These are phyloP conservation scores for Durio zibethinus DNA, from an alignment of 345 rosid species.

Conservation along the genomic window DNA sequence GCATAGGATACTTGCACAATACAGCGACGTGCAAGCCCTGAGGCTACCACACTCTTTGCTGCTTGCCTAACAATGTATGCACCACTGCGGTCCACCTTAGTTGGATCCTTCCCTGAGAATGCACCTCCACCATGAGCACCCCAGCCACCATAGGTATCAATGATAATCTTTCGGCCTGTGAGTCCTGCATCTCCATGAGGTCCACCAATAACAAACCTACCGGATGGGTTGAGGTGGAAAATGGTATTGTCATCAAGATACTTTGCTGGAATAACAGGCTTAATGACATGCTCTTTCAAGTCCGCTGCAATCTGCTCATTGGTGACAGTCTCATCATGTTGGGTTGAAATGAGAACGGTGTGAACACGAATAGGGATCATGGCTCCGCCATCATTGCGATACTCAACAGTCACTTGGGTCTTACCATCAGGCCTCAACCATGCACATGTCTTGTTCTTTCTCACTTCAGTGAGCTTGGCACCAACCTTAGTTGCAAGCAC, in stretches of 20 bases:
- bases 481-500: constrained; percentile 78
- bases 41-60: constrained; percentile 73
- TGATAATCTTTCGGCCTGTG: constrained; percentile 73
- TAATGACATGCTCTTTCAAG: constrained; percentile 67
- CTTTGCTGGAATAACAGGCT: constrained; percentile 70
- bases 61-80: constrained; percentile 75
- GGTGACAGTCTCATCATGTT: constrained; percentile 71
- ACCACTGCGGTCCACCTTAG: constrained; percentile 77
- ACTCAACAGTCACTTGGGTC: constrained; percentile 79
- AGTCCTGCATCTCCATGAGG: constrained; percentile 90
- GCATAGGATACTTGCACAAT: constrained; percentile 76
- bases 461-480: constrained; percentile 79
- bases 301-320: constrained; percentile 68
- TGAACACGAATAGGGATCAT: constrained; percentile 71
- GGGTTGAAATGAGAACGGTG: constrained; percentile 75
- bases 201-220: constrained; percentile 78
- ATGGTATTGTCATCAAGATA: constrained; percentile 73
- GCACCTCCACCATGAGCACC: constrained; percentile 66
- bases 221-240: constrained; percentile 78
- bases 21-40: constrained; percentile 74
- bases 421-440: constrained; percentile 89
- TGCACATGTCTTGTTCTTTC: constrained; percentile 70
- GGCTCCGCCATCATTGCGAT: constrained; percentile 62
- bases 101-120: constrained; percentile 63
- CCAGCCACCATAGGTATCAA: constrained; percentile 65